Conservation (phyloP, 208 protist species). For the Naegleria lovaniensis region DNA sequence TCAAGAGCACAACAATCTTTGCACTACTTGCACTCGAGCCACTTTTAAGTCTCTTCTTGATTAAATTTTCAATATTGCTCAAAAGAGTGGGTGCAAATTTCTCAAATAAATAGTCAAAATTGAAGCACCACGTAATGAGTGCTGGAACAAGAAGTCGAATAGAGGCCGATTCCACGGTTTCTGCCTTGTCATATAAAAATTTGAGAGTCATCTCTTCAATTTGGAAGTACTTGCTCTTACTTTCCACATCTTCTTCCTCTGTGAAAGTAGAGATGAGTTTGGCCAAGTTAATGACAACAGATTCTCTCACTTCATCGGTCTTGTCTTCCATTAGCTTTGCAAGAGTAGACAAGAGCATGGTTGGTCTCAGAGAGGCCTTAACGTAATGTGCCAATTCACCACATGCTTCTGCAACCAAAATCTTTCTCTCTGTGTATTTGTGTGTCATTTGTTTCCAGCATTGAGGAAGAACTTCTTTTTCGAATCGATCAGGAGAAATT, state of each 20-base stretch:
- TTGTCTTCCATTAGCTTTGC: not conserved
- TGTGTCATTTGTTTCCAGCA: constrained; percentile 29
- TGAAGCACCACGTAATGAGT: not conserved
- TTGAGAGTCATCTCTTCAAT: constrained; percentile 1
- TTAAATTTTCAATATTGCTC: constrained; percentile 15
- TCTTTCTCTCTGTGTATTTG: constrained; percentile 19
- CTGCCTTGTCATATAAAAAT: not conserved
- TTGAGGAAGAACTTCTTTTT: constrained; percentile 28
- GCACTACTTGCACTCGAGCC: not conserved
- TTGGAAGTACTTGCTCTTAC: not conserved
- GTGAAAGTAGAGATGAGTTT: not conserved
- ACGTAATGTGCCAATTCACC: constrained; percentile 2
- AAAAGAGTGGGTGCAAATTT: not conserved
- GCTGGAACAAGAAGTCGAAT: not conserved
- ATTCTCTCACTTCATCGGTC: not conserved
- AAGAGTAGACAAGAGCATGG: not conserved
- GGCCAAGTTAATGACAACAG: not conserved
- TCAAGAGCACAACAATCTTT: not conserved
- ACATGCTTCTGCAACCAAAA: constrained; percentile 26
- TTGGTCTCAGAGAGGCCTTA: not conserved
- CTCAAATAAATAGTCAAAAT: constrained; percentile 12
- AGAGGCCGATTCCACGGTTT: not conserved
- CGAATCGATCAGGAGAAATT: constrained; percentile 17
- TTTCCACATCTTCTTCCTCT: constrained; percentile 3
- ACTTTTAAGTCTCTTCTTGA: constrained; percentile 6